Evolutionary conservation across 345 rosid species (phyloP).

Genomic region (Salix arbutifolia): DNA sequence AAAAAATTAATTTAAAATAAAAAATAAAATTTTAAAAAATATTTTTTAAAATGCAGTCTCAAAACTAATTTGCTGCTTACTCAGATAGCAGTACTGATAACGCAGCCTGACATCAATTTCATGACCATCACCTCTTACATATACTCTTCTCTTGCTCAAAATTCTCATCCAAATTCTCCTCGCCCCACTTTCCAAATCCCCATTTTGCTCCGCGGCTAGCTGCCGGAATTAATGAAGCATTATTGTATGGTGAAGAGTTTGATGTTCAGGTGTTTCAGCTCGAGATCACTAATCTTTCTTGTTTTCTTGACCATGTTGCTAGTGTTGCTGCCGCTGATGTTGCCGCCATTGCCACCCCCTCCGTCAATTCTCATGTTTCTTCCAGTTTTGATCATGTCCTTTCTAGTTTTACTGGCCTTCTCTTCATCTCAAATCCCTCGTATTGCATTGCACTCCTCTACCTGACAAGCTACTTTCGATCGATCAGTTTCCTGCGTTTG

Average conservation of each 20-base stretch:
- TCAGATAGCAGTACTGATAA: background rate
- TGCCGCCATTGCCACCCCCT: slow-evolving; percentile 4
- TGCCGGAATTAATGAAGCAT: background rate
- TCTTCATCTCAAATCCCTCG: background rate
- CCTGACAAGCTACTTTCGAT: background rate
- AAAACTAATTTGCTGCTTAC: too few species aligned
- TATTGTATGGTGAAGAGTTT: background rate
- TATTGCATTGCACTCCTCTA: background rate
- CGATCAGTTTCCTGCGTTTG: background rate
- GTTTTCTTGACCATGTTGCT: background rate
- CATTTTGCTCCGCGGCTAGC: background rate
- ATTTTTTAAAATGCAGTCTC: too few species aligned
- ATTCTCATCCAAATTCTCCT: background rate
- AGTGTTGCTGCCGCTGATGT: background rate
- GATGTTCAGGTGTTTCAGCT: background rate
- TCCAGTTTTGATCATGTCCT: background rate
- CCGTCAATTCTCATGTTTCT: background rate
- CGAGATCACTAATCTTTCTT: background rate
- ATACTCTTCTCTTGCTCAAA: background rate
- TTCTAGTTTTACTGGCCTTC: background rate
- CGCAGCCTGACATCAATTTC: background rate
- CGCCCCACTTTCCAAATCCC: background rate
- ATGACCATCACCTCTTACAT: background rate
- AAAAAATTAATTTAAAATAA: too few species aligned
- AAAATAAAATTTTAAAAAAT: too few species aligned